A percentile compares a stretch with the other conserved stretches of the same genome.
Evolutionary conservation across 345 rosid genomes (phyloP).

Genomic region (Streptanthus diversifolius): DNA sequence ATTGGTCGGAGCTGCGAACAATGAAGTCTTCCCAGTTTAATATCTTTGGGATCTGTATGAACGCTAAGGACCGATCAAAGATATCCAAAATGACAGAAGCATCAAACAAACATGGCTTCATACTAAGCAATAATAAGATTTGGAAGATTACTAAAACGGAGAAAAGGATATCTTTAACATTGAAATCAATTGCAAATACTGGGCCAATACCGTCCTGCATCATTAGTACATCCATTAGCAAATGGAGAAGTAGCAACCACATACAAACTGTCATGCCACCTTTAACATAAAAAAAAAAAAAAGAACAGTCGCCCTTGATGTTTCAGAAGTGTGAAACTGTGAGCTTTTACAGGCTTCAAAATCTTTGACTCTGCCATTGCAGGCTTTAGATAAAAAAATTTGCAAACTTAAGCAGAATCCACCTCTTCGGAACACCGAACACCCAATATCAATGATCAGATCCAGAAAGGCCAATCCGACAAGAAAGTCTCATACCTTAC

Average conservation of each 20-base stretch:
- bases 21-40: conserved; percentile 63
- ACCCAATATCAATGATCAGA: not conserved
- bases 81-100: conserved; percentile 2
- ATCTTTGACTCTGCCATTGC: not conserved
- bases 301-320: not conserved
- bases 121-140: not conserved
- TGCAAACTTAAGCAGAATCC: not conserved
- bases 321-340: not conserved
- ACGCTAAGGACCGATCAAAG: conserved; percentile 44
- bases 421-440: not conserved
- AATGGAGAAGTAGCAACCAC: conserved; percentile 16
- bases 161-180: conserved; percentile 81
- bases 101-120: conserved; percentile 10
- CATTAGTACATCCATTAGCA: conserved; percentile 6
- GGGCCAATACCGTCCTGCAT: conserved; percentile 72
- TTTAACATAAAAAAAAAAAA: not conserved
- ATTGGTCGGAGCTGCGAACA: conserved; percentile 50
- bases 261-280: not conserved
- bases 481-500: conserved; percentile 2
- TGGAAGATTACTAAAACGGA: conserved; percentile 4
- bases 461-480: not conserved
- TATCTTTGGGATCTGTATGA: conserved; percentile 81
- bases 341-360: not conserved
- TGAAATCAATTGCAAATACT: conserved; percentile 86
- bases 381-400: not conserved